A percentile compares a stretch with the other conserved stretches of the same genome.
Evolutionary conservation across 768 basidiomycete genomes (phyloP).

Genomic region (Trametes cingulata): DNA sequence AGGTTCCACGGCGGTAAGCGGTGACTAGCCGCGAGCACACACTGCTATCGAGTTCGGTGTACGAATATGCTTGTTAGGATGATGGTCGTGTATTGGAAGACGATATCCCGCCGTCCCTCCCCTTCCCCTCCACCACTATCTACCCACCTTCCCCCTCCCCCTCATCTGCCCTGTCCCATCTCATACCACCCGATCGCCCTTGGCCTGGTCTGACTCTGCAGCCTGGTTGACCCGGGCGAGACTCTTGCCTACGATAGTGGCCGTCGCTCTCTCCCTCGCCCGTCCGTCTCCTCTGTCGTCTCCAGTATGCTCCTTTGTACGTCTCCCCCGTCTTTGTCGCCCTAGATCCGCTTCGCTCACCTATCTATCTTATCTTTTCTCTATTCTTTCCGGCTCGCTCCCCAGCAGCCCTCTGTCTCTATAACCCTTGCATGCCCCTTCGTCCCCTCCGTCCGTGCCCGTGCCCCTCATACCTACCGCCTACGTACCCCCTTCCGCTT

Average conservation of each 20-base stretch:
- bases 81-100: conserved; percentile 20
- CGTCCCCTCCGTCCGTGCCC: too few relatives aligned
- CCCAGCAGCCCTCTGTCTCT: conserved; percentile 6
- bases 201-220: conserved; percentile 21
- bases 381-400: conserved; percentile 9
- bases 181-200: conserved; percentile 15
- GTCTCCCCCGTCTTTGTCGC: neutral
- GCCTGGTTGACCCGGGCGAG: conserved; percentile 27
- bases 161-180: neutral
- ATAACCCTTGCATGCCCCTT: too few relatives aligned
- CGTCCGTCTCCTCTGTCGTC: neutral
- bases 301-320: conserved; percentile 13
- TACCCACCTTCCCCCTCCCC: neutral
- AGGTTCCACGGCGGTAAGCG: conserved; percentile 14
- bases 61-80: conserved; percentile 17
- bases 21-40: neutral
- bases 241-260: conserved; percentile 17
- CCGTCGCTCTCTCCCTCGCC: conserved; percentile 15
- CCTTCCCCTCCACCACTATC: neutral
- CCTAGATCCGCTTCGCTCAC: conserved; percentile 11
- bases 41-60: conserved; percentile 16
- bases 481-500: conserved; percentile 8
- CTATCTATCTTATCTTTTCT: conserved; percentile 20
- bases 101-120: neutral
- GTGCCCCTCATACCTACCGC: neutral